A percentile compares a stretch with the other conserved stretches of the same genome.
Evolutionary conservation across 768 basidiomycete species (phyloP).

Genomic region (Mycena haematopus): DNA sequence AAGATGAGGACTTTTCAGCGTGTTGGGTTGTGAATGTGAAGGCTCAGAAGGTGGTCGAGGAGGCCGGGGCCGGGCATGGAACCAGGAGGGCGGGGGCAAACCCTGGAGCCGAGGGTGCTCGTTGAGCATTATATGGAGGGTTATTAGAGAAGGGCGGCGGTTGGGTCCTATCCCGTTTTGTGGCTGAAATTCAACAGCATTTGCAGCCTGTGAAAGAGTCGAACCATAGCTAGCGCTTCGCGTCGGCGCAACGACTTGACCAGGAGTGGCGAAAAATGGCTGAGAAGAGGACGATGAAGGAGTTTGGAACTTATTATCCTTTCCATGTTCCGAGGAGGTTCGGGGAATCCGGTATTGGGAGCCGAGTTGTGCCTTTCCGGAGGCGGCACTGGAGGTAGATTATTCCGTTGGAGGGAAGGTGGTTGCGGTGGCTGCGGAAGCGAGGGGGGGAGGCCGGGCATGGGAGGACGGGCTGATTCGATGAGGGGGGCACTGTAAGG

Average conservation of each 20-base stretch:
- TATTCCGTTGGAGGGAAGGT: slow-evolving; percentile 7
- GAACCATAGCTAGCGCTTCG: slow-evolving; percentile 45
- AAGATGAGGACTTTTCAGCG: slow-evolving; percentile 61
- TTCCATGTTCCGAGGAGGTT: slow-evolving; percentile 15
- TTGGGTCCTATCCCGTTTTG: slow-evolving; percentile 27
- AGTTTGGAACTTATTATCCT: slow-evolving; percentile 25
- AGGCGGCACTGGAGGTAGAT: slow-evolving; percentile 18
- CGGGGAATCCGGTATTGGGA: slow-evolving; percentile 13
- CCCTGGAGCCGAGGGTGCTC: slow-evolving; percentile 30
- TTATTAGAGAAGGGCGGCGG: slow-evolving; percentile 25
- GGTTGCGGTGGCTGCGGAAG: slow-evolving; percentile 15
- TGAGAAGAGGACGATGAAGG: slow-evolving; percentile 37
- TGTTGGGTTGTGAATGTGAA: slow-evolving; percentile 36
- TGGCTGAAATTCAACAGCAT: slow-evolving; percentile 33
- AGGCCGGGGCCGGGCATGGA: slow-evolving; percentile 35
- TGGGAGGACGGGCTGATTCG: slow-evolving; percentile 74
- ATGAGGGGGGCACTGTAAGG: slow-evolving; percentile 56
- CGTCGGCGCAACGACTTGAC: slow-evolving; percentile 43
- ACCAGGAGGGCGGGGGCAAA: slow-evolving; percentile 31
- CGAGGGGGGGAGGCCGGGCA: slow-evolving; percentile 48
- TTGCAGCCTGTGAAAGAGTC: slow-evolving; percentile 34
- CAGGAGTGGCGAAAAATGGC: slow-evolving; percentile 46
- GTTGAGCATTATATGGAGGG: slow-evolving; percentile 27
- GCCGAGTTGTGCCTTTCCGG: slow-evolving; percentile 10
- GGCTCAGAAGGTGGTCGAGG: slow-evolving; percentile 60